Evolutionary conservation across 2,329 filamentous ascomycete species (phyloP).

Genomic region (Sarocladium strictum): DNA sequence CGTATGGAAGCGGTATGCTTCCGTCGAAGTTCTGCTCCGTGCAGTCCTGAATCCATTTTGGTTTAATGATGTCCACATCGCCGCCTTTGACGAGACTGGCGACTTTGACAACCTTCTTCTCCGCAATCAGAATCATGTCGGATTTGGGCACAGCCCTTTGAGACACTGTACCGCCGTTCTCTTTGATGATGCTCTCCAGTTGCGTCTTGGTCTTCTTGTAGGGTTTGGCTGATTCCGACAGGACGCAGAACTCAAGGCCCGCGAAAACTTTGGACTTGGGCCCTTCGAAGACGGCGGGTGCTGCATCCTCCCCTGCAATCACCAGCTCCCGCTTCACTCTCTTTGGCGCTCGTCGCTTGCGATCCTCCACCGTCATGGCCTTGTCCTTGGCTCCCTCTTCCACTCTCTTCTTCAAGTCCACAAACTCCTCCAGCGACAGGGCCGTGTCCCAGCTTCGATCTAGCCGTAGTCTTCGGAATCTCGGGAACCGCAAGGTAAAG

Average conservation of each 20-base stretch:
- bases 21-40: slow-evolving; percentile 49
- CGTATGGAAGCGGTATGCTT: slow-evolving; percentile 57
- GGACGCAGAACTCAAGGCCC: slow-evolving; percentile 73
- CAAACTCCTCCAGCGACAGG: slow-evolving; percentile 72
- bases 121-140: slow-evolving; percentile 67
- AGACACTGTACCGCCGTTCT: slow-evolving; percentile 72
- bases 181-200: slow-evolving; percentile 75
- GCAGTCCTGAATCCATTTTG: slow-evolving; percentile 80
- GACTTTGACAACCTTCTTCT: slow-evolving; percentile 75
- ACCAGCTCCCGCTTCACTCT: slow-evolving; percentile 62
- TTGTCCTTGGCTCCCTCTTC: slow-evolving; percentile 69
- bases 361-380: slow-evolving; percentile 70
- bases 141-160: slow-evolving; percentile 62
- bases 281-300: slow-evolving; percentile 39
- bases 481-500: slow-evolving; percentile 81
- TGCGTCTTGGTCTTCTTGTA: slow-evolving; percentile 71
- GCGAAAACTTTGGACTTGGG: slow-evolving; percentile 63
- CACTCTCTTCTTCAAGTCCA: slow-evolving; percentile 60
- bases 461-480: slow-evolving; percentile 74
- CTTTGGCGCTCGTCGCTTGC: slow-evolving; percentile 47
- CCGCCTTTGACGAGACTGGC: slow-evolving; percentile 73
- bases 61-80: slow-evolving; percentile 65
- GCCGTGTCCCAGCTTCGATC: slow-evolving; percentile 82
- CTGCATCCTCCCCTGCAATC: slow-evolving; percentile 62
- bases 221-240: slow-evolving; percentile 68